Percentiles rank a stretch among this genome's conserved stretches.
Evolutionary conservation across 2,329 filamentous ascomycete genomes (phyloP).

Genomic region (Cercospora beticola): DNA sequence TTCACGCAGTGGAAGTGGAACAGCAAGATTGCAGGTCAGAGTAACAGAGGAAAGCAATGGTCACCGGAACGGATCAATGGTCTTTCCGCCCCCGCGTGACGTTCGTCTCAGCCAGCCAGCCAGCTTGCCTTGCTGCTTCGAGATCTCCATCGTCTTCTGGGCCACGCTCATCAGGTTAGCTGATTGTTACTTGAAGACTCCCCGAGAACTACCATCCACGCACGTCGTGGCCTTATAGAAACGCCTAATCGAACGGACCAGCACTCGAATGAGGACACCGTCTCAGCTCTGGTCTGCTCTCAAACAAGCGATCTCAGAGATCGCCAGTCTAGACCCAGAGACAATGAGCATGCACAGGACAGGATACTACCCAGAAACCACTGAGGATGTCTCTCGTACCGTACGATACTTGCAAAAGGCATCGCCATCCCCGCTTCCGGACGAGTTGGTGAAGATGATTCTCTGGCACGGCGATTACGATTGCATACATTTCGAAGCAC

Average conservation of each 20-base stretch:
- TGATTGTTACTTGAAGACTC: neutral
- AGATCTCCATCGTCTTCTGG: neutral
- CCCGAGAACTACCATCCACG: neutral
- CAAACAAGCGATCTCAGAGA: neutral
- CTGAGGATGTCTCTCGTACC: conserved; percentile 12
- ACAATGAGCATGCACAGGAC: neutral
- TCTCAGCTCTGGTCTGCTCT: neutral
- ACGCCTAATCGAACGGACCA: neutral
- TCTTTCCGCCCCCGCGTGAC: neutral
- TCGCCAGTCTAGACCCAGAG: neutral
- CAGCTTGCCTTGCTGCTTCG: neutral
- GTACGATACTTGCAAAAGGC: conserved; percentile 13
- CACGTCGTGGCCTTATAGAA: neutral
- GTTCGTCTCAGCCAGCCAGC: neutral
- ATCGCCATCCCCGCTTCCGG: conserved; percentile 12
- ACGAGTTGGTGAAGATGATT: conserved; percentile 21
- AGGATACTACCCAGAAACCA: conserved; percentile 10
- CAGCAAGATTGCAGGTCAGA: neutral
- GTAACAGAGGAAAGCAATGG: neutral
- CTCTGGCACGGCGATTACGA: conserved; percentile 24
- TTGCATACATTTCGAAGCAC: conserved; percentile 19
- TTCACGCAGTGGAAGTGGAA: neutral
- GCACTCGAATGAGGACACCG: neutral
- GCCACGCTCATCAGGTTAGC: neutral
- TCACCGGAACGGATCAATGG: neutral